phyloP scores from a whole-genome alignment of 495 filamentous ascomycete species.

The Pseudoneurospora amorphoporcata region DNA sequence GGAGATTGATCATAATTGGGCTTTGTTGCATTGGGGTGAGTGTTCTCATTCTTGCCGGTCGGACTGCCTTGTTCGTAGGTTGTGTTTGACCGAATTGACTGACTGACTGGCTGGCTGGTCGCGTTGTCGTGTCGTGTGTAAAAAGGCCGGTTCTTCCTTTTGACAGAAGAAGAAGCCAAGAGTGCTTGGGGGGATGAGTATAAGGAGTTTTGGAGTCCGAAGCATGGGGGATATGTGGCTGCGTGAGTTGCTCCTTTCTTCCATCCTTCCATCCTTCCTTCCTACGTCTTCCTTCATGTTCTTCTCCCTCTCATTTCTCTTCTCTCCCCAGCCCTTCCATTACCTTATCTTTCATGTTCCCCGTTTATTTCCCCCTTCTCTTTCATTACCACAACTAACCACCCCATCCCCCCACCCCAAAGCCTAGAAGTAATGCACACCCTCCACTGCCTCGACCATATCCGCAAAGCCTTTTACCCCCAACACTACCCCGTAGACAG shows the following conservation, averaged over 20 bases:
- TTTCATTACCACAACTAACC: background rate
- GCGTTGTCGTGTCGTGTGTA: background rate
- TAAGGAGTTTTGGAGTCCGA: background rate
- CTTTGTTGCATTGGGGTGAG: slow-evolving; percentile 2
- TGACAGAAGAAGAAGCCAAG: background rate
- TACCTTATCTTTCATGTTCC: too few species aligned
- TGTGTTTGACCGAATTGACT: background rate
- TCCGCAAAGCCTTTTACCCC: slow-evolving; percentile 2
- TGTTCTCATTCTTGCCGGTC: background rate
- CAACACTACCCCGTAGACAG: slow-evolving; percentile 1
- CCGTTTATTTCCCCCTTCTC: too few species aligned
- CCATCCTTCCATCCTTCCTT: background rate
- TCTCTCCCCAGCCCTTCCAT: too few species aligned
- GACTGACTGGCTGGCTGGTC: background rate
- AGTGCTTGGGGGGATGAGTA: background rate
- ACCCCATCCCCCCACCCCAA: background rate
- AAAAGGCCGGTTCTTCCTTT: slow-evolving; percentile 1
- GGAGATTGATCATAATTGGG: slow-evolving; percentile 3
- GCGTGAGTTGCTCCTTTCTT: background rate
- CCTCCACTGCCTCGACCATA: slow-evolving; percentile 3
- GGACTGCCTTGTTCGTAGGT: background rate
- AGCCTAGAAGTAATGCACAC: slow-evolving; percentile 4
- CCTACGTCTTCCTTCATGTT: too few species aligned
- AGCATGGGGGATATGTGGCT: slow-evolving; percentile 1
- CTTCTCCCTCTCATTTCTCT: too few species aligned